Percentiles rank a stretch among this genome's conserved stretches.
Evolutionary conservation across 345 rosid species (phyloP).

Genomic region (Erodium maritimum): DNA sequence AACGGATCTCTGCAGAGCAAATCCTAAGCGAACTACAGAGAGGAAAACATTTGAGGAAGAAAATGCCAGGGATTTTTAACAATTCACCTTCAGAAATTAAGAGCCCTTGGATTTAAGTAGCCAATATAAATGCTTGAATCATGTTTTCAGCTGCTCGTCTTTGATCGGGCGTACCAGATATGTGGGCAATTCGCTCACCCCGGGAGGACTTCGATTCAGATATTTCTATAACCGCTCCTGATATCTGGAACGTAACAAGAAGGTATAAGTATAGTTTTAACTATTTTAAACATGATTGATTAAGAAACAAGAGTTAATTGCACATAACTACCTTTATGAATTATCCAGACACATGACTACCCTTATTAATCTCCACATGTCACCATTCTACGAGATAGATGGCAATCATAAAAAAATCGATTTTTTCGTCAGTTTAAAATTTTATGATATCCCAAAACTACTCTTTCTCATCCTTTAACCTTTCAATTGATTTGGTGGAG

Average conservation of each 20-base stretch:
- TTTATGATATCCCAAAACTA: too few species aligned
- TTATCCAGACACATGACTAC: too few species aligned
- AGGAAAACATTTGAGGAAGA: conserved; percentile 19
- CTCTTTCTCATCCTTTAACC: too few species aligned
- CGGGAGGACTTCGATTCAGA: conserved; percentile 68
- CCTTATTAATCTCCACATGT: too few species aligned
- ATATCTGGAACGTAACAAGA: conserved; percentile 50
- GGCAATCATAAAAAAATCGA: too few species aligned
- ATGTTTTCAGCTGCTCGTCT: conserved; percentile 84
- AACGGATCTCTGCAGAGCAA: conserved; percentile 14
- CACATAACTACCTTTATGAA: too few species aligned
- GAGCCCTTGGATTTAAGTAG: conserved; percentile 36
- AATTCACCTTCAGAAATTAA: conserved; percentile 26
- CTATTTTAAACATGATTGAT: too few species aligned
- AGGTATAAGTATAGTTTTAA: conserved; percentile 3
- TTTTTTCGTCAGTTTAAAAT: too few species aligned
- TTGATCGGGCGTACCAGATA: conserved; percentile 89
- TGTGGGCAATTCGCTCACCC: conserved; percentile 73
- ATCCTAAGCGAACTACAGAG: conserved; percentile 29
- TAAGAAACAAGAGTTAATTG: too few species aligned
- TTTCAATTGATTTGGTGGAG: too few species aligned
- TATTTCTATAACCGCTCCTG: conserved; percentile 92
- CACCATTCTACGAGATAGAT: too few species aligned
- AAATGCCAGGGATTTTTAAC: conserved; percentile 21
- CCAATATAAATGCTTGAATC: conserved; percentile 95